Evolutionary conservation across 2,329 filamentous ascomycete genomes (phyloP), one percentile per base, ranked within the genome.

Genomic region (Chrysoporthe deuterocubensis): DNA sequence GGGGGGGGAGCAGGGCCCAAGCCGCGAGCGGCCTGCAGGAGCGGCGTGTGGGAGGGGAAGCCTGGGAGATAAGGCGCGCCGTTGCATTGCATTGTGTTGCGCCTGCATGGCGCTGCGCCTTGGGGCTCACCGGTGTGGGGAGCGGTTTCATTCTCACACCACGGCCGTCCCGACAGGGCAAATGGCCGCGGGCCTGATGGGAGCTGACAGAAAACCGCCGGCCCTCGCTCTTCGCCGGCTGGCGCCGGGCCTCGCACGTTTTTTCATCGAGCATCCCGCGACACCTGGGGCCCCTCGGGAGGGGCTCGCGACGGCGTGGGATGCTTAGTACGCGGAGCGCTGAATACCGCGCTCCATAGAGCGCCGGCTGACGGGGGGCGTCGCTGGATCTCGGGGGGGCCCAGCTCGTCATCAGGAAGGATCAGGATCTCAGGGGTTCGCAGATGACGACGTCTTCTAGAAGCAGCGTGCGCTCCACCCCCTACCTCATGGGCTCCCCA

Each of bases 111-210:
- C 57, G 26, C 21, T 56, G 52, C 48, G 18, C n/a, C 62, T 64
- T 3, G 57, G 46, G 54, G 52, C 62, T 69, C 68, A 69, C 68
- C 68, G 65, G 68, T 69, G 68, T 67, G 68, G 68, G 44, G 50
- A 56, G 42, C 4, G 40, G 68, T 69, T 69, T 67, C 65, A 67
- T 67, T 69, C 54, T 48, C 58, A 64, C 61, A 48, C 62, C 32
- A 64, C 40, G 26, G 11, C 16, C 42, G 40, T 56, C 62, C 48
- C 34, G 48, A 57, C 42, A 32, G 37, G 50, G 37, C 37, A 43
- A 57, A 57, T 4, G 3, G 11, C 44, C 62, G 62, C 14, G 11
- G 42, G 21, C 37, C 37, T 52, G 16, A 21, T 52, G 7, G 11
- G 37, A 57, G 54, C 54, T 57, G 54, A 40, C 54, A 57, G 54